These are phyloP conservation scores for Trichoderma afroharzianum DNA, from an alignment of 2,329 filamentous ascomycete species.

Conservation along the genomic window DNA sequence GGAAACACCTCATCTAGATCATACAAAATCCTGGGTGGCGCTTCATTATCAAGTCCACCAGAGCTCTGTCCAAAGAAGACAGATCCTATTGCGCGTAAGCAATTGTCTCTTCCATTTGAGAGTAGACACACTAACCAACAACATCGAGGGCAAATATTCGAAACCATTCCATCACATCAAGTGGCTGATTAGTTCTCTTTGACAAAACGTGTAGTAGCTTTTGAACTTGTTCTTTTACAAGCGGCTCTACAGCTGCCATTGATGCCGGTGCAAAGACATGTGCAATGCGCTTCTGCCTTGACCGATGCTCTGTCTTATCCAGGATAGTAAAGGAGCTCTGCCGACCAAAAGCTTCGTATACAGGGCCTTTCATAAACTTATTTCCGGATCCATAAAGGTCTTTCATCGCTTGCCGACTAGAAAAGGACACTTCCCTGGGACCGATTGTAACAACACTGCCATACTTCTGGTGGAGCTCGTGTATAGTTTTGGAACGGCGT, in stretches of 20 bases:
- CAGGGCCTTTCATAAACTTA: background rate
- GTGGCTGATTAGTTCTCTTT: background rate
- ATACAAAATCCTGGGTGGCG: background rate
- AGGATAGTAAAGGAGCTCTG: background rate
- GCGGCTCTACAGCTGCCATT: background rate
- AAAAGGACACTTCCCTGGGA: background rate
- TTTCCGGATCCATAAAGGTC: background rate
- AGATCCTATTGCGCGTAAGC: background rate
- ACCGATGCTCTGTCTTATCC: background rate
- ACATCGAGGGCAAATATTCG: slow-evolving; percentile 1
- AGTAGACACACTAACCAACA: background rate
- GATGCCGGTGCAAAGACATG: background rate
- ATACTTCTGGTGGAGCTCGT: background rate
- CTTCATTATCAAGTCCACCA: background rate
- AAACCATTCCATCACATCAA: background rate
- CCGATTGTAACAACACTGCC: background rate
- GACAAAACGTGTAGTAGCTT: background rate
- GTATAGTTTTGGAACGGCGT: background rate
- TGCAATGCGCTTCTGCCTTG: background rate
- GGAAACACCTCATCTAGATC: slow-evolving; percentile 7
- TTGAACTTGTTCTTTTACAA: background rate
- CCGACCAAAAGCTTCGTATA: background rate
- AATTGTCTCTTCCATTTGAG: background rate
- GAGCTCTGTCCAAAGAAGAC: background rate
- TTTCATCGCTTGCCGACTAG: background rate